Conservation (phyloP, 2,329 filamentous ascomycete genomes). For the Colletotrichum spinosum region DNA sequence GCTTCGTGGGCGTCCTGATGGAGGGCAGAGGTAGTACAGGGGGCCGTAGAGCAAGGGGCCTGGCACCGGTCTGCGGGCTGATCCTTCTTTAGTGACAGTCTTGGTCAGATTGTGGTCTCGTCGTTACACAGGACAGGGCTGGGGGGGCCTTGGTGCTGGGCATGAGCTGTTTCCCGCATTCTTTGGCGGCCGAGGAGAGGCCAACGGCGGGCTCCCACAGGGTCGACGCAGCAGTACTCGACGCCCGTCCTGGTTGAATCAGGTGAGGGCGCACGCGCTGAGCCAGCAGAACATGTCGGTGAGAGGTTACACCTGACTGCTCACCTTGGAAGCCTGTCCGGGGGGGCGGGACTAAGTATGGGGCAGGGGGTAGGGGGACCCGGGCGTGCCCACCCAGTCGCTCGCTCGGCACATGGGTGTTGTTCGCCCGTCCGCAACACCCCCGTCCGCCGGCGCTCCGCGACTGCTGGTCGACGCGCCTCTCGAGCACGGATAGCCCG, state of each 20-base stretch:
- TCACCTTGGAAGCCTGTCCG: conserved; percentile 25
- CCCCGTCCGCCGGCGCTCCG: no score
- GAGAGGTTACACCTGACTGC: conserved; percentile 36
- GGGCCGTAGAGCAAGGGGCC: conserved; percentile 29
- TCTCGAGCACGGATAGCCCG: not conserved
- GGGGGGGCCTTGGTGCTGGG: conserved; percentile 1
- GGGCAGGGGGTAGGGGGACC: not conserved
- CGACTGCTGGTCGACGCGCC: no score
- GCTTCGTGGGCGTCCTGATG: conserved; percentile 23
- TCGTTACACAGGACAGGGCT: conserved; percentile 19
- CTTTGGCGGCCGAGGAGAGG: conserved; percentile 1
- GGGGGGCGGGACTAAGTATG: conserved; percentile 12
- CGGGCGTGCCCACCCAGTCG: not conserved
- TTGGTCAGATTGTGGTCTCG: conserved; percentile 26
- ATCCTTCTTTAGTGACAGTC: conserved; percentile 29
- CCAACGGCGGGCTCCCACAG: conserved; percentile 2
- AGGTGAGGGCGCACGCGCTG: conserved; percentile 8
- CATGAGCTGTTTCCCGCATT: not conserved
- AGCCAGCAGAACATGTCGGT: conserved; percentile 26
- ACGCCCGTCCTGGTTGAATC: not conserved
- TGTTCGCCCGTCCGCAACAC: no score
- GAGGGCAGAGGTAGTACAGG: conserved; percentile 35
- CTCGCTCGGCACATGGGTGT: no score
- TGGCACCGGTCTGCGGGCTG: conserved; percentile 22
- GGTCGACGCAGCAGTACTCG: not conserved